Evolutionary conservation across 345 rosid species (phyloP).

Genomic region (Eucalyptus albens): DNA sequence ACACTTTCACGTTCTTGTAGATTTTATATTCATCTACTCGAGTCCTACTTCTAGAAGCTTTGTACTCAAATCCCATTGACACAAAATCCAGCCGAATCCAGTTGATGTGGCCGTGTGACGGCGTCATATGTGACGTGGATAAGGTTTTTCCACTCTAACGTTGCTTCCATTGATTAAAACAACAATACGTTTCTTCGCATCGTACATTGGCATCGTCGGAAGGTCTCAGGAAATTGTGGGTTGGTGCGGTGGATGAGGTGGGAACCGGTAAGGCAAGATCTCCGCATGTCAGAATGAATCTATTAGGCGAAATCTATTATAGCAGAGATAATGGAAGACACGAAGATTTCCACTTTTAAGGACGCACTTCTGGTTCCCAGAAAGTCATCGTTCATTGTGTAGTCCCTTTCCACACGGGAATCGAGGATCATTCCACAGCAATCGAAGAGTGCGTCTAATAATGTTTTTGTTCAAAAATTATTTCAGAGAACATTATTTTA

Average conservation of each 20-base stretch:
- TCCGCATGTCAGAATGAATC: neutral
- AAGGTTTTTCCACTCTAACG: neutral
- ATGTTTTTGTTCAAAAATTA: no score
- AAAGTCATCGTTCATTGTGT: neutral
- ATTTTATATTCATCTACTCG: neutral
- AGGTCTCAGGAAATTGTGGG: neutral
- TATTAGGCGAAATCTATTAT: neutral
- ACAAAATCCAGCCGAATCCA: neutral
- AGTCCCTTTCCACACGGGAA: neutral
- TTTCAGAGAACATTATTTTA: fast-evolving
- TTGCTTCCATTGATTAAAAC: neutral
- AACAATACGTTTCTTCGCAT: neutral
- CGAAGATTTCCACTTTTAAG: neutral
- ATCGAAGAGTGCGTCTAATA: fast-evolving
- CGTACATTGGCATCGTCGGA: neutral
- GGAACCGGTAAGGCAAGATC: neutral
- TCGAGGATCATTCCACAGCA: neutral
- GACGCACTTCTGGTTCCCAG: neutral
- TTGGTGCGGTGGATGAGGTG: neutral
- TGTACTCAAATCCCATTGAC: neutral
- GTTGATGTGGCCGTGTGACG: neutral
- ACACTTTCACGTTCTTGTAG: neutral
- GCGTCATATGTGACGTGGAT: neutral
- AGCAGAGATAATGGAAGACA: neutral
- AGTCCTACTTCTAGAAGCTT: neutral